A percentile compares a stretch with the other conserved stretches of the same genome.
phyloP scores from a whole-genome alignment of 768 basidiomycete species.

The Cyathus striatus region DNA sequence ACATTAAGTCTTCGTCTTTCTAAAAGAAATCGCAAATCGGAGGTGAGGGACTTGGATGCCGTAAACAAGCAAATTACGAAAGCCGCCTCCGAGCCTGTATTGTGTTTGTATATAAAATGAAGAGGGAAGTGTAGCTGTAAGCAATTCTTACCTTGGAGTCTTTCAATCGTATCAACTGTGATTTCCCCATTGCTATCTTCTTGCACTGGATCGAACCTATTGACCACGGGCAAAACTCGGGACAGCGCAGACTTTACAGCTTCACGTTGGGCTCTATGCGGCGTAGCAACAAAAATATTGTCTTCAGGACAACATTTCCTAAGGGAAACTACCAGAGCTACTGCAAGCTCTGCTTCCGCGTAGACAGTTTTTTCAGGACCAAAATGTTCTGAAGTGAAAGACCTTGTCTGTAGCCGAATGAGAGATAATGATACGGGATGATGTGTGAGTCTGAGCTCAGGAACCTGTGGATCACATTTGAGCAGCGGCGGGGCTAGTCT shows the following conservation, averaged over 20 bases:
- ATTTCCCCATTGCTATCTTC: conserved; percentile 19
- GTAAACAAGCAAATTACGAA: conserved; percentile 52
- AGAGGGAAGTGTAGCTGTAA: background rate
- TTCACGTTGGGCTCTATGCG: conserved; percentile 47
- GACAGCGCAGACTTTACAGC: conserved; percentile 37
- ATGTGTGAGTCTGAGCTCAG: conserved; percentile 16
- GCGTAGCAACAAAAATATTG: conserved; percentile 47
- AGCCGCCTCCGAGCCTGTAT: conserved; percentile 43
- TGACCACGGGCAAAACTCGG: conserved; percentile 13
- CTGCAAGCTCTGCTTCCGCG: conserved; percentile 42
- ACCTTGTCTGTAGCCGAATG: conserved; percentile 31
- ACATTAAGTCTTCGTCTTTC: conserved; percentile 47
- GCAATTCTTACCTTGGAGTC: conserved; percentile 35
- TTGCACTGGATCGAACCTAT: conserved; percentile 9
- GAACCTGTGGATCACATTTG: conserved; percentile 13
- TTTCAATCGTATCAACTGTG: conserved; percentile 45
- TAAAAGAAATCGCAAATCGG: conserved; percentile 38
- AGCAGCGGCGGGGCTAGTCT: conserved; percentile 22
- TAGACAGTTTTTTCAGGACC: conserved; percentile 42
- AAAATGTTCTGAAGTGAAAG: conserved; percentile 23
- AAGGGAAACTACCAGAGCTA: conserved; percentile 33
- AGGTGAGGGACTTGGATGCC: conserved; percentile 27
- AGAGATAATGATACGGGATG: conserved; percentile 40
- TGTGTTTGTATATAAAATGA: background rate
- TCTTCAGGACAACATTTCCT: conserved; percentile 32